Percentiles rank a stretch among this genome's conserved stretches.
phyloP scores from a whole-genome alignment of 2,329 filamentous ascomycete species.

The Coniochaeta sp. region DNA sequence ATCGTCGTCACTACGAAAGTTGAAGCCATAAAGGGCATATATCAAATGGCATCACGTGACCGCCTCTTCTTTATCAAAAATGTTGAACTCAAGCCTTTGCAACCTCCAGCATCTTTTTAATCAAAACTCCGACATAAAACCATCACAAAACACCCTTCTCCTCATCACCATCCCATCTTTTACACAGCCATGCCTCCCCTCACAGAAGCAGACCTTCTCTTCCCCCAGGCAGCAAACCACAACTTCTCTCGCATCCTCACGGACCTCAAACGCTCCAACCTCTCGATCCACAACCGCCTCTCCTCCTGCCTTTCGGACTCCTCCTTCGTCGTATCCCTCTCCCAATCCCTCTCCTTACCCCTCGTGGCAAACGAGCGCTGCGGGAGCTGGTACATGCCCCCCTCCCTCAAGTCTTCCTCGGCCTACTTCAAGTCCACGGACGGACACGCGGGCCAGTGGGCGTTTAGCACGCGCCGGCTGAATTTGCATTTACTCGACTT shows the following conservation, averaged over 20 bases:
- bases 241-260: slow-evolving; percentile 64
- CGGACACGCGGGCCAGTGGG: slow-evolving; percentile 86
- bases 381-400: slow-evolving; percentile 87
- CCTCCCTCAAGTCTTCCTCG: slow-evolving; percentile 57
- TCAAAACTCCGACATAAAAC: too few species aligned
- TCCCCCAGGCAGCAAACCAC: slow-evolving; percentile 46
- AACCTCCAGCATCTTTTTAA: too few species aligned
- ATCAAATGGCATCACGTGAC: too few species aligned
- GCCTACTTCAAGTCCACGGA: slow-evolving; percentile 98
- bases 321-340: slow-evolving; percentile 60
- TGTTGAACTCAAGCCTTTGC: too few species aligned
- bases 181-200: background rate
- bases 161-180: too few species aligned
- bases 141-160: too few species aligned
- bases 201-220: slow-evolving; percentile 26
- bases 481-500: slow-evolving; percentile 75
- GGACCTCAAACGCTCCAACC: slow-evolving; percentile 67
- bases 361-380: slow-evolving; percentile 91
- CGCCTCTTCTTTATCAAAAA: too few species aligned
- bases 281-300: slow-evolving; percentile 77
- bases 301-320: slow-evolving; percentile 72
- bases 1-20: too few species aligned
- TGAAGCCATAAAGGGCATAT: too few species aligned
- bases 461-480: slow-evolving; percentile 75
- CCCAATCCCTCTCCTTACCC: slow-evolving; percentile 50